These are phyloP conservation scores for Penicillium canariense DNA, from an alignment of 495 filamentous ascomycete genomes.

Conservation along the genomic window DNA sequence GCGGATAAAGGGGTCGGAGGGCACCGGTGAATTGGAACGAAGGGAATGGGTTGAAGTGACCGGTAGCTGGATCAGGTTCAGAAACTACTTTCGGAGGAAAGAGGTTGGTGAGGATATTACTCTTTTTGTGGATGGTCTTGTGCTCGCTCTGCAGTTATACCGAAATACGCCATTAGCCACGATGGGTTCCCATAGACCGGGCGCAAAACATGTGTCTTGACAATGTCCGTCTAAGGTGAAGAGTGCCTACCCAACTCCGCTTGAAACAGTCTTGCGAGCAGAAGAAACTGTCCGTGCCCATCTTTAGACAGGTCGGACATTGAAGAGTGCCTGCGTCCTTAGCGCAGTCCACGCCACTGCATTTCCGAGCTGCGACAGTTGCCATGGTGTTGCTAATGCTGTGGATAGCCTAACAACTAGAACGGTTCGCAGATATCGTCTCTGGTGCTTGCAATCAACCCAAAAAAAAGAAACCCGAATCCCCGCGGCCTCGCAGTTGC, in stretches of 20 bases:
- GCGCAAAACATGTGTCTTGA: constrained; percentile 21
- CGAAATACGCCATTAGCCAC: neutral
- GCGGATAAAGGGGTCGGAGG: constrained; percentile 83
- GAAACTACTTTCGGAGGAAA: constrained; percentile 73
- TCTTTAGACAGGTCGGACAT: constrained; percentile 90
- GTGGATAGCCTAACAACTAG: neutral
- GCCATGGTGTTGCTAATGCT: constrained; percentile 14
- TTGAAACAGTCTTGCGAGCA: constrained; percentile 99
- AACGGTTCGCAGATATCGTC: neutral
- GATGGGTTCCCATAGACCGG: neutral
- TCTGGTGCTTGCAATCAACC: neutral
- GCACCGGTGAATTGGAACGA: constrained; percentile 76
- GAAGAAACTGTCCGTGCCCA: constrained; percentile 90
- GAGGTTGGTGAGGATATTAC: constrained; percentile 70
- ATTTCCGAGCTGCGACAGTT: constrained; percentile 59
- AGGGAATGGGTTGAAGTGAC: constrained; percentile 87
- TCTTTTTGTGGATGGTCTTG: constrained; percentile 81
- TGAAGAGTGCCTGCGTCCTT: constrained; percentile 83
- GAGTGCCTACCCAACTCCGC: constrained; percentile 81
- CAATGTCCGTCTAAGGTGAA: constrained; percentile 13
- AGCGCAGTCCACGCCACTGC: constrained; percentile 73
- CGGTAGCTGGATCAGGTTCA: constrained; percentile 87
- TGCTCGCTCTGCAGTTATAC: constrained; percentile 62
- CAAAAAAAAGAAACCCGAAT: constrained; percentile 12
- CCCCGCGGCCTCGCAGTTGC: constrained; percentile 6